Evolutionary conservation across 306 rosid genomes (phyloP).

Genomic region (Erythrophleum fordii): DNA sequence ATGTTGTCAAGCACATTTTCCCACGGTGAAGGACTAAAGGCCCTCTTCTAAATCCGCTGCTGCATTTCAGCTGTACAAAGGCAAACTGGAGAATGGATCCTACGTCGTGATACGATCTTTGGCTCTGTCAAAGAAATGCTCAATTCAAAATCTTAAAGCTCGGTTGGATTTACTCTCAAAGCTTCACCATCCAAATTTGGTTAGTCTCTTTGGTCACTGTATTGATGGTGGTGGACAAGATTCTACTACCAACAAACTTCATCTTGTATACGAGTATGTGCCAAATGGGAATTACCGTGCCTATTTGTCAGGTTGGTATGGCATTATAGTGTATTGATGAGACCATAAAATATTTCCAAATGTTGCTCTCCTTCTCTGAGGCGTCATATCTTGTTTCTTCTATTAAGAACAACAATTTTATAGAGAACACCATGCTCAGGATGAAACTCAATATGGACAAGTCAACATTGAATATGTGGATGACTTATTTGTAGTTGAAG

Average conservation of each 20-base stretch:
- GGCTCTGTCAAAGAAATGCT: conserved; percentile 61
- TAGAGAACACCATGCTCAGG: neutral
- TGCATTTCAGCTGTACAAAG: conserved; percentile 67
- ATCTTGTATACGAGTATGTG: conserved; percentile 74
- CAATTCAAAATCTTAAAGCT: conserved; percentile 69
- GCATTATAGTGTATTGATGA: neutral
- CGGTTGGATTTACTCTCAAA: conserved; percentile 73
- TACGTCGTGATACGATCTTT: conserved; percentile 62
- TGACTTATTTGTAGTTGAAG: no score
- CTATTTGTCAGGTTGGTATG: conserved; percentile 71
- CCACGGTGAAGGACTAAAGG: neutral
- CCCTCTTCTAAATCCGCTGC: neutral
- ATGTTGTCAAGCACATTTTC: neutral
- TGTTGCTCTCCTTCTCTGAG: neutral
- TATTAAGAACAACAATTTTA: neutral
- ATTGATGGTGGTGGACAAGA: conserved; percentile 61
- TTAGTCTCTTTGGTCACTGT: conserved; percentile 77
- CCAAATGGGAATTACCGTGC: conserved; percentile 61
- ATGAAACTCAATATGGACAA: neutral
- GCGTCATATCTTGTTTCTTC: neutral
- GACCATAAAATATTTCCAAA: neutral
- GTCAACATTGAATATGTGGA: neutral
- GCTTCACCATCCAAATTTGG: conserved; percentile 89
- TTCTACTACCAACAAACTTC: conserved; percentile 47
- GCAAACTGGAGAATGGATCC: conserved; percentile 73